Evolutionary conservation across 352 stramenopile genomes (phyloP).

Genomic region (Stramenopiles sp.): DNA sequence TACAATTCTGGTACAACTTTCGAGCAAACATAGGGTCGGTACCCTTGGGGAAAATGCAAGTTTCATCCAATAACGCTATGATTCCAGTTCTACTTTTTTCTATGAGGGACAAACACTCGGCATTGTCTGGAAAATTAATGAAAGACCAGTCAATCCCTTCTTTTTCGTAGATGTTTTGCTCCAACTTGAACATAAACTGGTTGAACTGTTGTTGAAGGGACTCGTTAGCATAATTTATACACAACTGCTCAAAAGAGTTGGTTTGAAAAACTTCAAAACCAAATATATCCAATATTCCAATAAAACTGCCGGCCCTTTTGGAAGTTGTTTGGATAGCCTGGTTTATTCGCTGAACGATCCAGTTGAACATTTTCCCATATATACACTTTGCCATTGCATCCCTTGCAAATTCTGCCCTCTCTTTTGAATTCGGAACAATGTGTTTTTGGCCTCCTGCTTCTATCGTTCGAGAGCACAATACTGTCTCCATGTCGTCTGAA

Average conservation of each 20-base stretch:
- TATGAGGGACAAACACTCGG: constrained; percentile 88
- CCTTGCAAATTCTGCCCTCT: constrained; percentile 27
- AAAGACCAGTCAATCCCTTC: constrained; percentile 93
- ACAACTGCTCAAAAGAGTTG: constrained; percentile 89
- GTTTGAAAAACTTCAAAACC: constrained; percentile 92
- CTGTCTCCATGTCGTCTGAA: constrained; percentile 51
- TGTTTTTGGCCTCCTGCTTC: constrained; percentile 72
- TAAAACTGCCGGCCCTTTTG: constrained; percentile 31
- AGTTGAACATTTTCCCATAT: constrained; percentile 61
- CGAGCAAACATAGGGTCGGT: constrained; percentile 4
- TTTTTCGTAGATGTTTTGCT: constrained; percentile 90
- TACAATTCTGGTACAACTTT: constrained; percentile 11
- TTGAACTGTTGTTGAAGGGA: constrained; percentile 79
- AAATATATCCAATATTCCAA: constrained; percentile 96
- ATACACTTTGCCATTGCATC: constrained; percentile 67
- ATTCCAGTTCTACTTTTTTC: constrained; percentile 59
- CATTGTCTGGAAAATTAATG: constrained; percentile 95
- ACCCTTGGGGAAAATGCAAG: constrained; percentile 27
- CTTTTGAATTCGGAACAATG: constrained; percentile 6
- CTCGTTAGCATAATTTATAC: constrained; percentile 91
- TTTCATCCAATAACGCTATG: constrained; percentile 58
- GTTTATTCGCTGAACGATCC: constrained; percentile 65
- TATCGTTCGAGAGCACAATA: constrained; percentile 72
- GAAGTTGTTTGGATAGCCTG: constrained; percentile 33
- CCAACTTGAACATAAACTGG: constrained; percentile 69